These are phyloP conservation scores for Aspergillus pseudonomiae DNA, from an alignment of 2,329 filamentous ascomycete species.

Conservation along the genomic window DNA sequence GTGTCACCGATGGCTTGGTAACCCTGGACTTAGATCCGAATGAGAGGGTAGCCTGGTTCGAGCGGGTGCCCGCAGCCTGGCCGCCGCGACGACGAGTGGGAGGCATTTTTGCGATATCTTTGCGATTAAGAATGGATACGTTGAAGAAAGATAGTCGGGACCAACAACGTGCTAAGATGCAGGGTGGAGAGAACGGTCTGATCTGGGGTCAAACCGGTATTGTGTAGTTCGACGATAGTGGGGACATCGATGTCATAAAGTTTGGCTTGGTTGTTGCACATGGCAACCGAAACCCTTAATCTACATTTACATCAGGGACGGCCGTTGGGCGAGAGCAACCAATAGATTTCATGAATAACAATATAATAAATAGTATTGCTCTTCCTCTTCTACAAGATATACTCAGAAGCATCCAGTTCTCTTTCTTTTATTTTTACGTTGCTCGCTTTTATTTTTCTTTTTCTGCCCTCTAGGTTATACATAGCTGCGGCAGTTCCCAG, in stretches of 20 bases:
- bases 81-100: slow-evolving; percentile 42
- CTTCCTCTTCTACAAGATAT: neutral
- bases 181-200: neutral
- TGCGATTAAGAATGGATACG: neutral
- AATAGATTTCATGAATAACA: neutral
- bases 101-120: slow-evolving; percentile 42
- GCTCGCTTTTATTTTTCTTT: neutral
- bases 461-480: too few relatives aligned
- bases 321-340: neutral
- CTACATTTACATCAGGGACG: neutral
- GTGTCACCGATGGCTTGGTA: slow-evolving; percentile 56
- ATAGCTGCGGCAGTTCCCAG: too few relatives aligned
- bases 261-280: slow-evolving; percentile 14
- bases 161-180: neutral
- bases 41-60: slow-evolving; percentile 62
- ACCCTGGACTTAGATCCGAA: slow-evolving; percentile 62
- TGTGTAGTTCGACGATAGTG: neutral
- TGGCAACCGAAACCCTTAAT: slow-evolving; percentile 14
- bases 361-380: neutral
- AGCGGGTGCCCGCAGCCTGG: slow-evolving; percentile 42
- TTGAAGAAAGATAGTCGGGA: too few relatives aligned
- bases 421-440: neutral
- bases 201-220: neutral
- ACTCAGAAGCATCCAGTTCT: neutral
- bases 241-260: slow-evolving; percentile 13